Evolutionary conservation across 495 filamentous ascomycete species (phyloP).

Genomic region (Annulohypoxylon maeteangense): DNA sequence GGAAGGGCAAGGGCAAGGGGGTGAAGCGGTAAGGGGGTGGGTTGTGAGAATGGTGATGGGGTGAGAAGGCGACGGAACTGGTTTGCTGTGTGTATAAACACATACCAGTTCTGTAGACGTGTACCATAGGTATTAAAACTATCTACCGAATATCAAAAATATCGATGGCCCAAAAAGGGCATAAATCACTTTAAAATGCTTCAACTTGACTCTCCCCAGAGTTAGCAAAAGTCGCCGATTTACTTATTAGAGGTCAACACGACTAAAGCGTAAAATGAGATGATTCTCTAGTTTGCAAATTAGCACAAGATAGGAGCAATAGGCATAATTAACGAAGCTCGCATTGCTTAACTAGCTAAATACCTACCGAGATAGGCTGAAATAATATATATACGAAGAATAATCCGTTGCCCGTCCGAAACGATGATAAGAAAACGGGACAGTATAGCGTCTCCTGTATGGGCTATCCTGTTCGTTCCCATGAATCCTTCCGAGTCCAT

Average conservation of each 20-base stretch:
- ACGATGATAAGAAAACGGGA: slow-evolving; percentile 8
- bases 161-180: background rate
- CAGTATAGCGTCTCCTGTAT: slow-evolving; percentile 1
- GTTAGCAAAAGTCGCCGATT: too few species aligned
- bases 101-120: slow-evolving; percentile 27
- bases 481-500: slow-evolving; percentile 8
- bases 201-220: too few species aligned
- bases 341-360: background rate
- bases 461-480: slow-evolving; percentile 4
- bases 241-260: background rate
- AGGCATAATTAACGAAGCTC: background rate
- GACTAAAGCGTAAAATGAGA: background rate
- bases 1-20: slow-evolving; percentile 13
- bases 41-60: background rate
- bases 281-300: background rate
- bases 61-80: background rate
- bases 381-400: slow-evolving; percentile 12
- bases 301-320: background rate
- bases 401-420: background rate
- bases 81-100: slow-evolving; percentile 19
- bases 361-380: background rate
- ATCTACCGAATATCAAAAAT: slow-evolving; percentile 11
- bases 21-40: slow-evolving; percentile 26
- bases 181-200: background rate
- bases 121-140: slow-evolving; percentile 31